phyloP scores from a whole-genome alignment of 192 early-diverging fungal species.

The Mortierella claussenii region DNA sequence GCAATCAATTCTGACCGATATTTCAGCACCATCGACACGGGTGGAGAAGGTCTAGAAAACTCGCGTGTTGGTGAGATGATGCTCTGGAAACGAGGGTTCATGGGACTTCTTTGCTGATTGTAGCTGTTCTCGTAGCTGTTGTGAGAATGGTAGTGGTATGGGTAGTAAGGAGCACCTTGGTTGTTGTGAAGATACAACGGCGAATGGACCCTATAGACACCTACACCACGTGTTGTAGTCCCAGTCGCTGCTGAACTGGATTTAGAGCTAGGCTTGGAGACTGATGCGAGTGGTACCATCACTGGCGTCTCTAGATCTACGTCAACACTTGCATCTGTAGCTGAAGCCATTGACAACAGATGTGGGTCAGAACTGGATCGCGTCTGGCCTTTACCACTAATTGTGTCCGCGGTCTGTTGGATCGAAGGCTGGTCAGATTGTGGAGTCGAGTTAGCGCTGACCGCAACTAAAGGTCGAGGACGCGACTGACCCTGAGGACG shows the following conservation, averaged over 20 bases:
- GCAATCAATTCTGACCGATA: slow-evolving; percentile 63
- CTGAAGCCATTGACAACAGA: slow-evolving; percentile 4
- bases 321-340: not conserved
- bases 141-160: not conserved
- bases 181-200: not conserved
- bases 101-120: slow-evolving; percentile 32
- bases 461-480: slow-evolving; percentile 4
- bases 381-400: not conserved
- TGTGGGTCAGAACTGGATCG: slow-evolving; percentile 25
- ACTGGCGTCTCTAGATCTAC: too few relatives aligned
- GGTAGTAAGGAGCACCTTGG: not conserved
- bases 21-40: slow-evolving; percentile 51
- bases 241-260: not conserved
- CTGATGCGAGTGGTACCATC: too few relatives aligned
- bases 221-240: too few relatives aligned
- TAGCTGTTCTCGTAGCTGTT: slow-evolving; percentile 20
- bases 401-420: too few relatives aligned
- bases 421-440: not conserved
- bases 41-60: slow-evolving; percentile 2
- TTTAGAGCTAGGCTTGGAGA: too few relatives aligned
- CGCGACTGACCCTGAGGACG: not conserved
- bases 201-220: not conserved
- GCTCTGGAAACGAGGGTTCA: slow-evolving; percentile 36
- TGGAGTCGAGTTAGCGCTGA: not conserved
- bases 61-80: slow-evolving; percentile 22